phyloP scores from a whole-genome alignment of 2,329 filamentous ascomycete species.

The Botryosphaeria agaves region DNA sequence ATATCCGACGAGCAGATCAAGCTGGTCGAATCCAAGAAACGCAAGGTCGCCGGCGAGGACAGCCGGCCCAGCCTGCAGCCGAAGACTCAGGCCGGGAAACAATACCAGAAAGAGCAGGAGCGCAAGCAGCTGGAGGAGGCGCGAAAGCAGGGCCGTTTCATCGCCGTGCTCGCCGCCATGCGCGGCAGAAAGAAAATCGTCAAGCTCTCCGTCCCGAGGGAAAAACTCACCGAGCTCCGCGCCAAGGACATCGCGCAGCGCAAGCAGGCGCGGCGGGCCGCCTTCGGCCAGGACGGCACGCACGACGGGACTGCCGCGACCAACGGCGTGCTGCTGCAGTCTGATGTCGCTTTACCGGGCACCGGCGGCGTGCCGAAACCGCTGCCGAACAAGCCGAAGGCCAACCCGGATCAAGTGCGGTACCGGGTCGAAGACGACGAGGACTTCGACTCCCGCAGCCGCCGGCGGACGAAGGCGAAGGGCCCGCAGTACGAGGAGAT shows the following conservation, averaged over 20 bases:
- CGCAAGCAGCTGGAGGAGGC: conserved; percentile 20
- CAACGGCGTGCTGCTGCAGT: conserved; percentile 17
- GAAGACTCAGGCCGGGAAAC: conserved; percentile 25
- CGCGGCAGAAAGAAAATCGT: conserved; percentile 26
- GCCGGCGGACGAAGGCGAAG: conserved; percentile 7
- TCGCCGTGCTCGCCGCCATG: conserved; percentile 27
- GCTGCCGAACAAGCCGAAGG: conserved; percentile 15
- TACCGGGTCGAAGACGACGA: conserved; percentile 21
- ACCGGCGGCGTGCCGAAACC: conserved; percentile 9
- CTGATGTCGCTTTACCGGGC: conserved; percentile 13
- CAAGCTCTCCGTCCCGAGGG: conserved; percentile 18
- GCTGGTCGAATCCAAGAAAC: conserved; percentile 9
- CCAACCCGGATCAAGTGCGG: conserved; percentile 14
- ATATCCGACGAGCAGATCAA: conserved; percentile 10
- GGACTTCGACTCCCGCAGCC: conserved; percentile 14
- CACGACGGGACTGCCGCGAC: conserved; percentile 13
- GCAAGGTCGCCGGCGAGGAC: conserved; percentile 14
- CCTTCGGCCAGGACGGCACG: conserved; percentile 5
- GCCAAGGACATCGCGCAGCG: conserved; percentile 9
- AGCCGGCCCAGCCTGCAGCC: conserved; percentile 17
- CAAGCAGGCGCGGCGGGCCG: too few species aligned
- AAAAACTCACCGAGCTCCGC: conserved; percentile 17
- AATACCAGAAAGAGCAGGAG: conserved; percentile 30
- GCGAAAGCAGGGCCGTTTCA: conserved; percentile 25
- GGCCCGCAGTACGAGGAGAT: conserved; percentile 25